Base-by-base conservation (phyloP, 139 green algal genomes). In the Spirogloea muscicola region DNA sequence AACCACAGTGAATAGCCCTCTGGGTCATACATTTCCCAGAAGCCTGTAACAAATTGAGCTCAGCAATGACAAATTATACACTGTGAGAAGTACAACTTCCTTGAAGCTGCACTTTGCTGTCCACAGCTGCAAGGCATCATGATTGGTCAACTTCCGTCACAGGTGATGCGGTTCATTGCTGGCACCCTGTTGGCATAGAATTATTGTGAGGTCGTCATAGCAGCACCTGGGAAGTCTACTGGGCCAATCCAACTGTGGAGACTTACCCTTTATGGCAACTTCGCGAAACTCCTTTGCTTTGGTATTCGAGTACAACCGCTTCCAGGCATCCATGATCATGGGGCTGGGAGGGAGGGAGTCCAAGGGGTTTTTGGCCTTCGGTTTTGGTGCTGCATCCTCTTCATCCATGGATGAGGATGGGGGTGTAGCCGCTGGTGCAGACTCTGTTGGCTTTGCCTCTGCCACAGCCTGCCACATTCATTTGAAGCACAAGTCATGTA, bases 301-400 rank as follows among this genome's bases (percentile, higher is more conserved):
- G 13, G 80, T 86, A 78, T 89, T 89, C 60, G 77, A 87, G 70
- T 90, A 90, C 27, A 90, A 68, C 5, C 86, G 78, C 82, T 90
- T 90, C 80, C 81, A 90, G 3, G 71, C 81, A 66, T 90, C 86
- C 64, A 90, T 74, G n/a, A 82, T 37, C 83, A 88, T 88, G 38
- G 72, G 86, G 71, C 55, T 80, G 58, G 82, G 73, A 3, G 84
- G 82, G n/a, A 88, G 78, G 49, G 57, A 43, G 43, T 86, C 82
- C 4, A 88, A 58, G 9, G 84, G 84, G 68, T 87, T 86, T 76
- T 87, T 87, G 0, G 82, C 58, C 68, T 87, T 87, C 18, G 73
- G 68, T 16, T 48, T 65, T 0, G 74, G 64, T 6, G 80, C 67
- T 16, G 59, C 37, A 43, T 79, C 79, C 21, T 81, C 64, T 25